A percentile compares a stretch with the other conserved stretches of the same genome.
phyloP scores from a whole-genome alignment of 352 stramenopile species.

The Phytophthora idaei region DNA sequence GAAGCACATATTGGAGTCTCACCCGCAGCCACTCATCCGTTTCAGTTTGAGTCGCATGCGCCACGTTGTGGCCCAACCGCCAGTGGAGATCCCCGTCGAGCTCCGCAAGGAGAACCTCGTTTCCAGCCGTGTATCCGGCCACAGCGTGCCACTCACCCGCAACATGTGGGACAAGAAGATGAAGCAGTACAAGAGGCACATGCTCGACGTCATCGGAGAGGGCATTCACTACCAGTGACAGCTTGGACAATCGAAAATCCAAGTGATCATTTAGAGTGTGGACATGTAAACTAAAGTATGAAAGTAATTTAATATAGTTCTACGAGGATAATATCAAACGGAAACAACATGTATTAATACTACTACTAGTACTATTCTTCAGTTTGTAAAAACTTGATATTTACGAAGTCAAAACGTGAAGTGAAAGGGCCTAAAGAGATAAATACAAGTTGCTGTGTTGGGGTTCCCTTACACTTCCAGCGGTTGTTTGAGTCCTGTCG shows the following conservation, averaged over 20 bases:
- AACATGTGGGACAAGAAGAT: conserved; percentile 74
- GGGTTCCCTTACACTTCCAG: conserved; percentile 35
- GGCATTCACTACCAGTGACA: conserved; percentile 43
- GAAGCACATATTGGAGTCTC: conserved; percentile 52
- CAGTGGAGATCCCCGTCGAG: conserved; percentile 53
- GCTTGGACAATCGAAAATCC: neutral
- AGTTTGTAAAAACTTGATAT: no score
- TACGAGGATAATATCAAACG: no score
- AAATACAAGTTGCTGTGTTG: conserved; percentile 25
- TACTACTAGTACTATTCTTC: no score
- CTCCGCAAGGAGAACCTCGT: conserved; percentile 43
- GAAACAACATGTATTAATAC: no score
- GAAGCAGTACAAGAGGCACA: conserved; percentile 40
- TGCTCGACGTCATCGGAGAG: conserved; percentile 55
- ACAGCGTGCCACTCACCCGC: conserved; percentile 66
- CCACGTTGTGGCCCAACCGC: conserved; percentile 47
- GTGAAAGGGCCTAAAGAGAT: conserved; percentile 6
- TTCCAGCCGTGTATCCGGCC: conserved; percentile 50
- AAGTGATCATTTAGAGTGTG: conserved; percentile 3
- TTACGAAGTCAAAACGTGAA: no score
- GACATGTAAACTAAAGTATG: conserved; percentile 16
- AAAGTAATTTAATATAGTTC: neutral
- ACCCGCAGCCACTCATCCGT: conserved; percentile 52
- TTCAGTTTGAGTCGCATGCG: conserved; percentile 76
- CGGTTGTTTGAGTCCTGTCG: conserved; percentile 32